Base-by-base conservation (phyloP, 1,284 basidiomycete genomes). In the Dichomitus squalens region DNA sequence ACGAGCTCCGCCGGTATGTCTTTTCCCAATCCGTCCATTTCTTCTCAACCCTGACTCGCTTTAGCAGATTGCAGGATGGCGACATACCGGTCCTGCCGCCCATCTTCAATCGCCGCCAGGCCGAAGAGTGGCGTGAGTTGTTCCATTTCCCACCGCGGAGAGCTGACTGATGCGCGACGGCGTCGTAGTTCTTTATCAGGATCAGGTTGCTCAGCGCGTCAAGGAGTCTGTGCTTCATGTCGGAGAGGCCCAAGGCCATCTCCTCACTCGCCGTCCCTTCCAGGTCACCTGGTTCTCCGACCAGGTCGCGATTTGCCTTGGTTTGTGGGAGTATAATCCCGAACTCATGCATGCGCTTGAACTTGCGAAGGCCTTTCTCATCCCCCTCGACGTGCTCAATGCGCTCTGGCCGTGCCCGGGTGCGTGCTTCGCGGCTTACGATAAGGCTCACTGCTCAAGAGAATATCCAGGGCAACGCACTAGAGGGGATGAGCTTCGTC, bases 111-210 rank as follows among this genome's bases (percentile, higher is more conserved):
- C 81, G 82, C 14, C 80, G 84, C 63, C 86, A 89, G 57, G 84
- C 85, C 0, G 82, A 88, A 66, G 87, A 90, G 66, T 91, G 89
- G 88, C 75, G 88, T 91, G 72, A 72, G 87, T 81, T 52, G 27
- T 2, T 49, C 31, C 46, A 20, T 38, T 49, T 41, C 43, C 47
- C 34, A 29, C 33, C 18, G n/a, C 31, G 29, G 31, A 35, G 14
- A 36, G 44, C 51, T 55, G 44, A 52, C 35, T 18, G 23, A 25
- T 35, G 25, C 16, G 7, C 36, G 27, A 36, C 38, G 21, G 23
- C 35, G 25, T 49, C 40, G 21, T 52, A 89, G 87, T 89, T 18
- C 79, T 77, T 58, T 85, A 88, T 64, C 86, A 88, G 63, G 79
- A 78, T 49, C 80, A 82, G 55, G 79, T 89, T 27, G 78, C 87